Evolutionary conservation across 2,329 filamentous ascomycete species (phyloP).

Genomic region (Ceratocystis destructans): DNA sequence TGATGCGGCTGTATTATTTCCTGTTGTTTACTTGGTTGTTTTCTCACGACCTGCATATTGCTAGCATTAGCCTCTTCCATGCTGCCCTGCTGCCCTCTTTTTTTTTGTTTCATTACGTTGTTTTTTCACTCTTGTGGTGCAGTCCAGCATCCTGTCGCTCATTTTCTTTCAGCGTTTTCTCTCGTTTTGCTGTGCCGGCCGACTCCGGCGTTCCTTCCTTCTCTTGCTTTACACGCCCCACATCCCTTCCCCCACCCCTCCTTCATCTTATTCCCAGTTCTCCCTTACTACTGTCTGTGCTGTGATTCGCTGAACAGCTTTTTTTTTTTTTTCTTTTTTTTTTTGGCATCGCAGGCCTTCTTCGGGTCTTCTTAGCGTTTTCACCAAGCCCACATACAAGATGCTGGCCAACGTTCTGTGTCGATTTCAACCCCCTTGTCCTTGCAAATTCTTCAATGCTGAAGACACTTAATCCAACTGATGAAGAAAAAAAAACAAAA

Average conservation of each 20-base stretch:
- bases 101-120: slow-evolving; percentile 4
- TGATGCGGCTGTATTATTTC: background rate
- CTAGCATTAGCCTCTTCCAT: background rate
- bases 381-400: background rate
- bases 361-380: background rate
- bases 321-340: background rate
- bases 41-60: background rate
- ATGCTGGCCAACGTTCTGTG: background rate
- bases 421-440: too few species aligned
- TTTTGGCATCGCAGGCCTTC: background rate
- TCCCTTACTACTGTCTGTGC: background rate
- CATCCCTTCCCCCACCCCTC: background rate
- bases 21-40: background rate
- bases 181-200: background rate
- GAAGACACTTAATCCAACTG: background rate
- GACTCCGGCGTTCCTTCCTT: background rate
- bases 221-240: background rate
- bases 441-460: too few species aligned
- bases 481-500: background rate
- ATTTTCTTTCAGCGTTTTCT: background rate
- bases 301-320: background rate
- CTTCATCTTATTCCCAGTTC: background rate
- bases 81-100: background rate
- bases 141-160: background rate
- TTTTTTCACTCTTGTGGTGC: background rate